phyloP scores from a whole-genome alignment of 306 rosid species.

The Boehmeria nivea region DNA sequence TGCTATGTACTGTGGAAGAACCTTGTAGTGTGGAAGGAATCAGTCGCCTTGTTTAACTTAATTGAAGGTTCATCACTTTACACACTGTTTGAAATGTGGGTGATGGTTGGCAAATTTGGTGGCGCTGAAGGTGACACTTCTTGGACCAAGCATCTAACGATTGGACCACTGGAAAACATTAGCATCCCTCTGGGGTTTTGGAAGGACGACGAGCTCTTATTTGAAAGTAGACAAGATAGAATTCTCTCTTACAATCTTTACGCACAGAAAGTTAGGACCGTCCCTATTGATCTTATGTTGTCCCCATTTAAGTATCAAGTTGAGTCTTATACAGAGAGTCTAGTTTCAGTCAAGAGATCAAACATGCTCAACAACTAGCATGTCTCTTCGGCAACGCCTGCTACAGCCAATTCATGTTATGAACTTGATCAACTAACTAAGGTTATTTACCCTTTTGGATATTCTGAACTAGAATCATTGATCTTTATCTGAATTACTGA shows the following conservation, averaged over 20 bases:
- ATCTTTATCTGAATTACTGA: too few relatives aligned
- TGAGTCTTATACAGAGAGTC: background rate
- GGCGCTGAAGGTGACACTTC: too few relatives aligned
- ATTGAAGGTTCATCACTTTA: too few relatives aligned
- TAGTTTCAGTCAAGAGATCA: background rate
- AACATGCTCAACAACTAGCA: background rate
- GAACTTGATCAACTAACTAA: too few relatives aligned
- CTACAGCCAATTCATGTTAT: too few relatives aligned
- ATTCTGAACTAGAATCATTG: too few relatives aligned
- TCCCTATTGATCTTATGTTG: background rate
- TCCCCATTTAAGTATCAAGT: background rate
- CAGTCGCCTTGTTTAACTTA: background rate
- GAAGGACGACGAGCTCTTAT: slow-evolving; percentile 7
- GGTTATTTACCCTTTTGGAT: too few relatives aligned
- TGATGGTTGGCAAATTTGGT: background rate
- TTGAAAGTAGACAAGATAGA: background rate
- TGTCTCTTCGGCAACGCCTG: too few relatives aligned
- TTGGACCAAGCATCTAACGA: background rate
- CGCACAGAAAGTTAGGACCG: too few relatives aligned
- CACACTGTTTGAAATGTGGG: slow-evolving; percentile 3
- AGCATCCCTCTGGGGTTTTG: slow-evolving; percentile 5
- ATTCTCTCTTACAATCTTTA: background rate
- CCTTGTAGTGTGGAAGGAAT: background rate
- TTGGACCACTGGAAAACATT: background rate
- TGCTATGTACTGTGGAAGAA: background rate